phyloP scores from a whole-genome alignment of 1,284 basidiomycete genomes.

The Jaminaea rosea region DNA sequence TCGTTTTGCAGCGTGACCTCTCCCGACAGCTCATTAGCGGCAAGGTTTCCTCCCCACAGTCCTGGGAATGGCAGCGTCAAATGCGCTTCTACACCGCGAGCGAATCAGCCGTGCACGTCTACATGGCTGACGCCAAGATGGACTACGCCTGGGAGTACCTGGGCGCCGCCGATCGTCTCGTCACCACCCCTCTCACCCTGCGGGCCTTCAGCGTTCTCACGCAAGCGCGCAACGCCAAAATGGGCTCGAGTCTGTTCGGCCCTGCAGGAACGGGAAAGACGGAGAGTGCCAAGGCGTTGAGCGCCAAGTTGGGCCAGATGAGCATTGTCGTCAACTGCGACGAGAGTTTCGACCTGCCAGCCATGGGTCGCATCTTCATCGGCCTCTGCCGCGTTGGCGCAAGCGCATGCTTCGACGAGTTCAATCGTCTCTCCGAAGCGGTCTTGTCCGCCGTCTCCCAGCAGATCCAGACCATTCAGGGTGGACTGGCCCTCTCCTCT shows the following conservation, averaged over 20 bases:
- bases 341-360: conserved; percentile 98
- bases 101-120: conserved; percentile 50
- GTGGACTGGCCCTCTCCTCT: conserved; percentile 71
- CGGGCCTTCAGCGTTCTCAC: conserved; percentile 92
- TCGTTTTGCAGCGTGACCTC: conserved; percentile 95
- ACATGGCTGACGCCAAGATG: conserved; percentile 84
- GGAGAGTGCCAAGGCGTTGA: conserved; percentile 96
- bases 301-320: conserved; percentile 91
- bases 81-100: conserved; percentile 87
- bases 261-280: conserved; percentile 99
- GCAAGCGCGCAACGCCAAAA: conserved; percentile 84
- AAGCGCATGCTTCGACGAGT: conserved; percentile 54
- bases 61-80: conserved; percentile 91
- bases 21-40: conserved; percentile 69
- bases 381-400: conserved; percentile 98
- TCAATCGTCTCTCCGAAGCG: conserved; percentile 90
- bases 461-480: conserved; percentile 96
- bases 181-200: conserved; percentile 97
- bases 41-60: conserved; percentile 58
- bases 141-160: conserved; percentile 98
- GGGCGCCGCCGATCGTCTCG: conserved; percentile 89
- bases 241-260: conserved; percentile 67
- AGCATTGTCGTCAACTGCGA: conserved; percentile 99
- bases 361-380: conserved; percentile 98
- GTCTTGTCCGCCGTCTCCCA: conserved; percentile 97